These are phyloP conservation scores for Cystobasidiaceae sp. DNA, from an alignment of 1,284 basidiomycete species.

Conservation along the genomic window DNA sequence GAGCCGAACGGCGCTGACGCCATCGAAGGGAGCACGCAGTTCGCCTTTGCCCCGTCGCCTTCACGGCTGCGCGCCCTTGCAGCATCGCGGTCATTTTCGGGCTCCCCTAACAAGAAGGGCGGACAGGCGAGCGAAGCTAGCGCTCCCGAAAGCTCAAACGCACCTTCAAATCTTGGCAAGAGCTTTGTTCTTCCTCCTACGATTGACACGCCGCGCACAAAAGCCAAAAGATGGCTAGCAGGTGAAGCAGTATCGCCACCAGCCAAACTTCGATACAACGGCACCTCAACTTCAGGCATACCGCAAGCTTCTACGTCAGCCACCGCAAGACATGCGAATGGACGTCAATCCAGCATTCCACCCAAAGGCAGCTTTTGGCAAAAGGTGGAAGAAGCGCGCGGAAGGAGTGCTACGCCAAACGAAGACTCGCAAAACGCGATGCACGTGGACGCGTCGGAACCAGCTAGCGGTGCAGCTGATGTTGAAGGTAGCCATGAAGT, in stretches of 20 bases:
- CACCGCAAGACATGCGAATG: background rate
- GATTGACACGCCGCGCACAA: constrained; percentile 30
- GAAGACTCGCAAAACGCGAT: background rate
- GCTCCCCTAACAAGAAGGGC: constrained; percentile 28
- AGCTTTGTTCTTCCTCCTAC: constrained; percentile 6
- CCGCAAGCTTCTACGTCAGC: background rate
- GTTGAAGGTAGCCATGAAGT: background rate
- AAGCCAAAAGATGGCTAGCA: constrained; percentile 29
- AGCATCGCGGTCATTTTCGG: constrained; percentile 20
- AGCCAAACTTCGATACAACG: constrained; percentile 5
- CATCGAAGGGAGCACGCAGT: background rate
- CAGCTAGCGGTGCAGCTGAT: background rate
- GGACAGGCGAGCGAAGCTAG: background rate
- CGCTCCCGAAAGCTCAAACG: background rate
- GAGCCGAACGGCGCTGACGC: background rate
- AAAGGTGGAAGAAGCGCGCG: constrained; percentile 3
- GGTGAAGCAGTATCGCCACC: constrained; percentile 18
- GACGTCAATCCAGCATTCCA: background rate
- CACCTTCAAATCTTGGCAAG: constrained; percentile 14
- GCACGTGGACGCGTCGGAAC: background rate
- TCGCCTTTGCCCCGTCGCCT: constrained; percentile 28
- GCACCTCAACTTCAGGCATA: background rate
- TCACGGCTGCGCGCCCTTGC: constrained; percentile 26
- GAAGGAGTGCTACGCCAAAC: background rate
- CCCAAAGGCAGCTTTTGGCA: constrained; percentile 12